Base-by-base conservation (phyloP, 2,329 filamentous ascomycete genomes). In the Hypoxylon sp. region DNA sequence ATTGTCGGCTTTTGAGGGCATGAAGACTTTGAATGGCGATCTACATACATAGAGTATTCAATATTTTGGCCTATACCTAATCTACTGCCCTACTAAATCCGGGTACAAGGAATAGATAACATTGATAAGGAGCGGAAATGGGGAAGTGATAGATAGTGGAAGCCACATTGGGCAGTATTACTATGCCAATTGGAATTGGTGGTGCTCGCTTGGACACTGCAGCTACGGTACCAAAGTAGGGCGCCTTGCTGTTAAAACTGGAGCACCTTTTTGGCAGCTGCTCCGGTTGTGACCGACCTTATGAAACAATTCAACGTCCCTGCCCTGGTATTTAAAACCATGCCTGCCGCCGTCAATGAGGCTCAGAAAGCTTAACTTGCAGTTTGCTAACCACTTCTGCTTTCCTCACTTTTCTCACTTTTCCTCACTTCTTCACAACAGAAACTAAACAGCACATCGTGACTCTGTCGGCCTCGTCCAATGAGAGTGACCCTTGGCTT, bases 301-400 rank as follows among this genome's bases (percentile, higher is more conserved):
- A 55, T 59, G 44, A 55, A 55, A 59, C 58, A 24, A 57, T 57
- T 61, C 27, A 15, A 44, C n/a, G 19, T 35, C 44, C 48, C 39
- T 52, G n/a, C 21, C 19, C 27, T 15, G 29, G 27, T 59, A 65
- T 65, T 59, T 65, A 60, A 65, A 65, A 44, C 51, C 21, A 19
- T 24, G 32, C n/a, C 24, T 54, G 19, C 42, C 46, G 21, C 55
- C 19, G 17, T 42, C 42, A 17, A 29, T 31, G 13, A 54, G n/a
- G 39, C 21, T 39, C n/a, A 17, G 1, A 46, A 42, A 46, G n/a
- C 31, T 54, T 46, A 52, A 60, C 47, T 44, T 19, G 15, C 35
- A 53, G 19, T 60, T 65, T 24, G 17, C 32, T 44, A 42, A 11
- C 21, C 42, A 3, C 44, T 62, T 24, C n/a, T 13, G 46, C 44